These are phyloP conservation scores for Penicillium antarcticum DNA, from an alignment of 495 filamentous ascomycete species.

Conservation along the genomic window DNA sequence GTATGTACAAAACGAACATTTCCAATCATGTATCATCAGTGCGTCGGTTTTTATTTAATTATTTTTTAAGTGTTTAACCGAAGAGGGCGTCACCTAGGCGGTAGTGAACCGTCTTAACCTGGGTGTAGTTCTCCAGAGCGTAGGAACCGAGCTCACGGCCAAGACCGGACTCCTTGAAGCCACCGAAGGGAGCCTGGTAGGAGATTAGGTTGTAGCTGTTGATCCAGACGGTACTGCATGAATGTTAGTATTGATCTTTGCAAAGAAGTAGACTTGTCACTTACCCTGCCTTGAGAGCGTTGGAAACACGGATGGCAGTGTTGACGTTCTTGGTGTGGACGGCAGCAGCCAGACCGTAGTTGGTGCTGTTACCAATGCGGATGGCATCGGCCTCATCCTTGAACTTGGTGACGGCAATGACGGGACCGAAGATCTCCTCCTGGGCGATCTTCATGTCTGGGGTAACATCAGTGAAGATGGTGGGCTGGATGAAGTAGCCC, in stretches of 20 bases:
- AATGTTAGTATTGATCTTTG: conserved; percentile 10
- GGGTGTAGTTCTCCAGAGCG: conserved; percentile 88
- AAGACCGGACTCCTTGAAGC: conserved; percentile 90
- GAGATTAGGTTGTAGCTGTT: conserved; percentile 88
- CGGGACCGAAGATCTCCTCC: conserved; percentile 98
- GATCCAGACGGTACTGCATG: conserved; percentile 77
- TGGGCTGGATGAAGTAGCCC: conserved; percentile 98
- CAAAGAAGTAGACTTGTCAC: neutral
- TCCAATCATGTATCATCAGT: conserved; percentile 11
- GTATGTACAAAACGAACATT: conserved; percentile 11
- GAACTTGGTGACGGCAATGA: conserved; percentile 93
- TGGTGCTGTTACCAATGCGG: conserved; percentile 74
- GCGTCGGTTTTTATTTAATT: neutral
- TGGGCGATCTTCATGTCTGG: conserved; percentile 96
- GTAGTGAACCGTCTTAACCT: conserved; percentile 68
- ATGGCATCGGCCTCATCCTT: conserved; percentile 83
- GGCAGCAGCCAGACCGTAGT: conserved; percentile 80
- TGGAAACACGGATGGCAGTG: conserved; percentile 86
- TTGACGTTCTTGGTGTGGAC: conserved; percentile 93
- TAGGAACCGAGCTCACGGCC: conserved; percentile 94
- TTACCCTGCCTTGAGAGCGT: conserved; percentile 71
- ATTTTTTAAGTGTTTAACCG: conserved; percentile 28
- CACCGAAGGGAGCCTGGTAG: conserved; percentile 83
- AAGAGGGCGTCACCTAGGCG: conserved; percentile 63
- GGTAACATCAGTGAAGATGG: conserved; percentile 88